Conservation (phyloP, 768 basidiomycete genomes). For the Lactarius tabidus region DNA sequence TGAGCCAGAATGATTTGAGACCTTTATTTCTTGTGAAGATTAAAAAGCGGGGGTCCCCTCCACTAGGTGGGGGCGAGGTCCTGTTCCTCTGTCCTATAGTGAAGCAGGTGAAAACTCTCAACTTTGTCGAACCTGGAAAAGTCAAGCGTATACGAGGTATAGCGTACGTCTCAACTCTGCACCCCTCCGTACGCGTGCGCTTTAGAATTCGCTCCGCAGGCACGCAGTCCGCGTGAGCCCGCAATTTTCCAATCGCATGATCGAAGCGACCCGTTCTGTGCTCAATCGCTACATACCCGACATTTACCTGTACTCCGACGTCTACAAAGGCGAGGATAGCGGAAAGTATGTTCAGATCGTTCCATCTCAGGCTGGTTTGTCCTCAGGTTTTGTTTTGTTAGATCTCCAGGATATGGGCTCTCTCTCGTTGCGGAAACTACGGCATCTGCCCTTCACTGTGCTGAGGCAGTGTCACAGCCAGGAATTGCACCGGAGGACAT, state of each 20-base stretch:
- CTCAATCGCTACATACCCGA: constrained; percentile 97
- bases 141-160: constrained; percentile 94
- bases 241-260: constrained; percentile 97
- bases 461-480: constrained; percentile 81
- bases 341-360: constrained; percentile 70
- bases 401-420: constrained; percentile 94
- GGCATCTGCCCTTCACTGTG: constrained; percentile 80
- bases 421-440: constrained; percentile 90
- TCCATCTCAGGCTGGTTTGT: not conserved
- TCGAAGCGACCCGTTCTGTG: constrained; percentile 88
- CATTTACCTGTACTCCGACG: constrained; percentile 96
- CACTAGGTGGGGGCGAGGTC: constrained; percentile 88
- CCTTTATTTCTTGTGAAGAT: constrained; percentile 50
- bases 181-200: not conserved
- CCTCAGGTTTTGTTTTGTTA: constrained; percentile 31
- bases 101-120: constrained; percentile 85
- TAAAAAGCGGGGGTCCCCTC: constrained; percentile 89
- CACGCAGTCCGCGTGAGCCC: constrained; percentile 96
- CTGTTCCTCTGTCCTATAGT: constrained; percentile 92
- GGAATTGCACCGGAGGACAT: constrained; percentile 91
- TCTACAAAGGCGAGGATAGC: constrained; percentile 95
- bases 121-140: constrained; percentile 88
- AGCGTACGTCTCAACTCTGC: constrained; percentile 55
- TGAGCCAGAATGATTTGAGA: not conserved
- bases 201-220: constrained; percentile 38